Evolutionary conservation across 78 protist species (phyloP).

Genomic region (Dictyostelium firmibasis): DNA sequence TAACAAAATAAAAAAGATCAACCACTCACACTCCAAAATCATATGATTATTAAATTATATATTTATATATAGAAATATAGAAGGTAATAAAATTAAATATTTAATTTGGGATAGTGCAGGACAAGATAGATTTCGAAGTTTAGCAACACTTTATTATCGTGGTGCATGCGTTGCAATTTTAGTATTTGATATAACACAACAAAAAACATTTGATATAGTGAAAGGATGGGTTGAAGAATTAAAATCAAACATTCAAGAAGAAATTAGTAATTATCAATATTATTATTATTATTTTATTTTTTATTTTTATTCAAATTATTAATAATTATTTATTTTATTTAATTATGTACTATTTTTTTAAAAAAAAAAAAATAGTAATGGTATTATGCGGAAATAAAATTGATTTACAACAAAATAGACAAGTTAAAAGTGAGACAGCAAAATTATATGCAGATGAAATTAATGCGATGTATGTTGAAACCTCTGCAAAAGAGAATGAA

Average conservation of each 20-base stretch:
- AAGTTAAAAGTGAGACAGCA: conserved; percentile 36
- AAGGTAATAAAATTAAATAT: conserved; percentile 41
- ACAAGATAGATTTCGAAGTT: conserved; percentile 76
- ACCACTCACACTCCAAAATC: too few relatives aligned
- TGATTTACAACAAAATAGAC: conserved; percentile 38
- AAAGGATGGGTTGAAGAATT: conserved; percentile 79
- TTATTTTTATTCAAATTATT: background rate
- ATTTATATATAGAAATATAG: conserved; percentile 23
- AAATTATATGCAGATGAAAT: conserved; percentile 49
- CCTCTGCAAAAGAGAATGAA: conserved; percentile 28
- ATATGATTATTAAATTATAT: too few relatives aligned
- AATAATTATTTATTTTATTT: background rate
- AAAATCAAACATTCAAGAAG: conserved; percentile 61
- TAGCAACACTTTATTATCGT: conserved; percentile 68
- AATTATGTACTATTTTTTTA: background rate
- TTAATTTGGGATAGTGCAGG: conserved; percentile 84
- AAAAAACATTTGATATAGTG: conserved; percentile 40
- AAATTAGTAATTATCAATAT: conserved; percentile 30
- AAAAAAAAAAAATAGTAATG: conserved; percentile 14
- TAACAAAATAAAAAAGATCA: too few relatives aligned
- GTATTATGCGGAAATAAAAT: conserved; percentile 68
- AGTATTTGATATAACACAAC: conserved; percentile 62
- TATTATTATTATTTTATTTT: background rate
- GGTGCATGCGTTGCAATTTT: conserved; percentile 75
- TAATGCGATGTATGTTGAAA: conserved; percentile 57